Percentiles rank a stretch among this genome's conserved stretches.
phyloP scores from a whole-genome alignment of 1,139 yeast species.

The Scheffersomyces segobiensis region DNA sequence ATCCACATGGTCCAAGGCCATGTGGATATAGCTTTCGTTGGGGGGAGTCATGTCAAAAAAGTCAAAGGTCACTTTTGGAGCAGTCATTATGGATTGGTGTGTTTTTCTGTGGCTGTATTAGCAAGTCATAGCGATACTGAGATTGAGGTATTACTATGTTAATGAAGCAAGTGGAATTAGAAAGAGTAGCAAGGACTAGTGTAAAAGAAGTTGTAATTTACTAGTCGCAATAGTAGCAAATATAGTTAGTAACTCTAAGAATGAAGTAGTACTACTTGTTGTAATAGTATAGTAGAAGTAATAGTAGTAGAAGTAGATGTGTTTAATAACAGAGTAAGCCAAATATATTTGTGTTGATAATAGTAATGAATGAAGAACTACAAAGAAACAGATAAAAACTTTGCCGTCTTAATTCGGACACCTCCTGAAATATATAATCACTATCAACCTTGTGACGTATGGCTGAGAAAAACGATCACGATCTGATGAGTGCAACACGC shows the following conservation, averaged over 20 bases:
- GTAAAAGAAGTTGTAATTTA: too few species aligned
- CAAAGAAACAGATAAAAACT: neutral
- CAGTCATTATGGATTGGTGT: neutral
- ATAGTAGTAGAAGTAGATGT: neutral
- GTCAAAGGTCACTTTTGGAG: neutral
- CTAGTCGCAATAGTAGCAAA: too few species aligned
- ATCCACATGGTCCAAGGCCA: neutral
- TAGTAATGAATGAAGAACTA: neutral
- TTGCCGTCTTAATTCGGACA: neutral
- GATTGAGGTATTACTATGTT: neutral
- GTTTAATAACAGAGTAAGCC: neutral
- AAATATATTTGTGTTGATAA: too few species aligned
- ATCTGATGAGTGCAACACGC: neutral
- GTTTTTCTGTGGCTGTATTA: neutral
- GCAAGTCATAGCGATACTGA: neutral
- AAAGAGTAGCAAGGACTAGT: too few species aligned
- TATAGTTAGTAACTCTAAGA: too few species aligned
- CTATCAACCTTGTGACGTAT: neutral
- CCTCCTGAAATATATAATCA: neutral
- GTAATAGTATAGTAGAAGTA: too few species aligned
- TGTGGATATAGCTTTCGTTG: neutral
- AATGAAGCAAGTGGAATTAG: too few species aligned
- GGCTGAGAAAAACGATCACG: neutral
- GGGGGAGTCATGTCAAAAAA: constrained; percentile 1
- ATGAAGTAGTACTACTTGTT: too few species aligned